These are phyloP conservation scores for Dipteronia sinensis DNA, from an alignment of 345 rosid species.

Conservation along the genomic window DNA sequence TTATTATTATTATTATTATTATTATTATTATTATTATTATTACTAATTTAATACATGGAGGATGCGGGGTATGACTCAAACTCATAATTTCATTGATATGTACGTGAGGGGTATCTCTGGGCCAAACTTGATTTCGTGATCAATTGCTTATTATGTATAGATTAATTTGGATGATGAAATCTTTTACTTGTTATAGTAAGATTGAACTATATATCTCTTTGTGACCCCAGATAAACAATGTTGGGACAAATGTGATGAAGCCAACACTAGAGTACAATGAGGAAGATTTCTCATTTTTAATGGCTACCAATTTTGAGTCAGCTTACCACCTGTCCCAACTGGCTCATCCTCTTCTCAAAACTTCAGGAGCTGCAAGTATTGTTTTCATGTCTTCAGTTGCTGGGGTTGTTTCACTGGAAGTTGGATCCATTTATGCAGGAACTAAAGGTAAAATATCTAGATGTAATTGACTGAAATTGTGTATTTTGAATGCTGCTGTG, in stretches of 20 bases:
- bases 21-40: too few relatives aligned
- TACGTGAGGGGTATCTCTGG: too few relatives aligned
- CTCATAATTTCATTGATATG: too few relatives aligned
- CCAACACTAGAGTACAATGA: slow-evolving; percentile 40
- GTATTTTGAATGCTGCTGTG: not conserved
- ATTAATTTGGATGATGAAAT: too few relatives aligned
- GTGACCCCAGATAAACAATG: slow-evolving; percentile 51
- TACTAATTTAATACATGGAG: too few relatives aligned
- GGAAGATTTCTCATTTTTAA: slow-evolving; percentile 37
- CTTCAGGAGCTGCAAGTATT: slow-evolving; percentile 52
- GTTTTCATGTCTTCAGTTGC: slow-evolving; percentile 56
- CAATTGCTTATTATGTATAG: too few relatives aligned
- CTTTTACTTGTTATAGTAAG: too few relatives aligned
- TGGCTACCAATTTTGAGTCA: slow-evolving; percentile 24
- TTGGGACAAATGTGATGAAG: slow-evolving; percentile 38
- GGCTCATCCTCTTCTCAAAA: slow-evolving; percentile 58
- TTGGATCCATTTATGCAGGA: slow-evolving; percentile 42
- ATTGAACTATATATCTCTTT: not conserved
- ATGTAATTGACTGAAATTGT: too few relatives aligned
- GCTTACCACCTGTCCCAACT: slow-evolving; percentile 54
- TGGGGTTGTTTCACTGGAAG: slow-evolving; percentile 31
- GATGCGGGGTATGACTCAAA: too few relatives aligned
- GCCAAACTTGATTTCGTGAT: too few relatives aligned
- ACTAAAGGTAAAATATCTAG: slow-evolving; percentile 37
- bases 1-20: too few relatives aligned